phyloP scores from a whole-genome alignment of 352 stramenopile species.

The Plasmopara muralis region DNA sequence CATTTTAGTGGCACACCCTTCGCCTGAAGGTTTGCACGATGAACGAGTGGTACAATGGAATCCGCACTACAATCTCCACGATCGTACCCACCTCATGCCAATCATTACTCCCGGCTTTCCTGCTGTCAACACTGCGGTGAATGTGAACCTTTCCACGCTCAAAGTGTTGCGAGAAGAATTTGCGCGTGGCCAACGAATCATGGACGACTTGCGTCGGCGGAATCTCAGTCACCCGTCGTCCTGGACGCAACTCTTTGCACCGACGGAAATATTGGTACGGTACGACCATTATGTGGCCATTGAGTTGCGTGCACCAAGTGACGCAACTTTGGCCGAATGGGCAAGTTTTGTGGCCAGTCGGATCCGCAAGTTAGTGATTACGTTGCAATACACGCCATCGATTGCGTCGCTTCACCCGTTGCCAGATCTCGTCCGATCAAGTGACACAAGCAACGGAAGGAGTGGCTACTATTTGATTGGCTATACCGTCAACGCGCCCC shows the following conservation, averaged over 20 bases:
- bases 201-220: conserved; percentile 61
- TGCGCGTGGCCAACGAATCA: conserved; percentile 57
- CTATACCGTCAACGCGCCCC: conserved; percentile 36
- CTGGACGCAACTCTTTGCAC: conserved; percentile 71
- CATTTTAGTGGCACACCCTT: conserved; percentile 68
- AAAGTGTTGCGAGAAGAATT: conserved; percentile 74
- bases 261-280: conserved; percentile 70
- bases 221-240: conserved; percentile 59
- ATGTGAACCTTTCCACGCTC: conserved; percentile 75
- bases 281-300: conserved; percentile 81
- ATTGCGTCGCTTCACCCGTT: conserved; percentile 66
- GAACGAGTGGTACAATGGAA: conserved; percentile 53
- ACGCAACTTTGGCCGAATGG: conserved; percentile 59
- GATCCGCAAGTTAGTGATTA: conserved; percentile 80
- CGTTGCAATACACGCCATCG: conserved; percentile 56
- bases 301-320: conserved; percentile 44
- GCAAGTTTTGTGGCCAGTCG: conserved; percentile 73
- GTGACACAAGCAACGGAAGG: conserved; percentile 4
- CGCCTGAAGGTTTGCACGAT: conserved; percentile 23
- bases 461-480: conserved; percentile 70
- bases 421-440: conserved; percentile 45
- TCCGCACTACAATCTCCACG: conserved; percentile 63
- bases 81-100: conserved; percentile 78
- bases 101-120: conserved; percentile 84
- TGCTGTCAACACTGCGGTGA: conserved; percentile 76